These are phyloP conservation scores for Ceratobasidium sp. DNA, from an alignment of 1,284 basidiomycete species.

Conservation along the genomic window DNA sequence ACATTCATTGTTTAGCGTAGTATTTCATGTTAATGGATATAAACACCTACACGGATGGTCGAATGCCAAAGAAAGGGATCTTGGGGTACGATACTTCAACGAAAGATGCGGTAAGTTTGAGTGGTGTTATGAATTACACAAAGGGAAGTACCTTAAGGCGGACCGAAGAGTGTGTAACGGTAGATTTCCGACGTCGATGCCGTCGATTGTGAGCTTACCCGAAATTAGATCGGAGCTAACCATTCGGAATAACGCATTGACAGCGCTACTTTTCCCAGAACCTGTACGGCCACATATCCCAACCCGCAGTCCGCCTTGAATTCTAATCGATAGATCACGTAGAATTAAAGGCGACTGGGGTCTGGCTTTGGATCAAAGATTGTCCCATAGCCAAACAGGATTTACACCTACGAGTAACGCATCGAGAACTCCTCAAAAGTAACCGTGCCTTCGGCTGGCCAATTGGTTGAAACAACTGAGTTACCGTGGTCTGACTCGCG, in stretches of 20 bases:
- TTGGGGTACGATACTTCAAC: constrained; percentile 17
- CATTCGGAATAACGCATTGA: constrained; percentile 24
- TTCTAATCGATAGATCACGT: constrained; percentile 7
- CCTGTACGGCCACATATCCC: constrained; percentile 20
- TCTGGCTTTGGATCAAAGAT: neutral
- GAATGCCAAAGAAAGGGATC: constrained; percentile 32
- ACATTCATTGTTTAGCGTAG: neutral
- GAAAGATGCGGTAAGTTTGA: neutral
- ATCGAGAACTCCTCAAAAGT: constrained; percentile 8
- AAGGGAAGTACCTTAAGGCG: constrained; percentile 14
- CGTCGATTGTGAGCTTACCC: constrained; percentile 4
- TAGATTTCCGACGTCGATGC: neutral
- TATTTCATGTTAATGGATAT: too few species aligned
- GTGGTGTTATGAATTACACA: neutral
- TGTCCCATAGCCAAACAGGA: neutral
- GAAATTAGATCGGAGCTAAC: neutral
- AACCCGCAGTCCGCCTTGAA: neutral
- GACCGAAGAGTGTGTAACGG: constrained; percentile 2
- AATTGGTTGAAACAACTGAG: neutral
- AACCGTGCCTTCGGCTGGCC: neutral
- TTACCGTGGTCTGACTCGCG: neutral
- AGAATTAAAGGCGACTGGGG: neutral
- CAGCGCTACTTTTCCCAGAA: constrained; percentile 21
- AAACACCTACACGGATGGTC: constrained; percentile 2
- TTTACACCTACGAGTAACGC: constrained; percentile 9